A percentile compares a stretch with the other conserved stretches of the same genome.
Evolutionary conservation across 345 rosid species (phyloP).

Genomic region (Melastoma malabathricum): DNA sequence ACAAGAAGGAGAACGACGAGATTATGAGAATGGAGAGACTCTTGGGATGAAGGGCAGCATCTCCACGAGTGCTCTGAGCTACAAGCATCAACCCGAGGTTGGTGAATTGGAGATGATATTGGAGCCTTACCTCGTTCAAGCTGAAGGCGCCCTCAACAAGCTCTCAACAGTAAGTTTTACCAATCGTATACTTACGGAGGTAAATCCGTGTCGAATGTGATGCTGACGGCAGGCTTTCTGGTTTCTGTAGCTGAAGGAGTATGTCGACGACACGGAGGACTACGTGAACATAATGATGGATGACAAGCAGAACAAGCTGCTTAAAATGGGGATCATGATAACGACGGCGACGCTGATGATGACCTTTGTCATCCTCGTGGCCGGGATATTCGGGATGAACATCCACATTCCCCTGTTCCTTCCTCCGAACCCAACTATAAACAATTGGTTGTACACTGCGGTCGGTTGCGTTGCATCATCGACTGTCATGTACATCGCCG

Average conservation of each 20-base stretch:
- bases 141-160: conserved; percentile 31
- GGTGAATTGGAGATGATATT: conserved; percentile 32
- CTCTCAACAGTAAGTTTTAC: conserved; percentile 21
- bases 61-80: not conserved
- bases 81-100: conserved; percentile 2
- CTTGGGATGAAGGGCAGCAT: no score
- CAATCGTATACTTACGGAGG: no score
- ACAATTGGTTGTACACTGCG: not conserved
- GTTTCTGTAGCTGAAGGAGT: conserved; percentile 39
- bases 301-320: conserved; percentile 2
- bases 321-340: no score
- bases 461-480: not conserved
- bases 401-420: conserved; percentile 14
- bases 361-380: conserved; percentile 45
- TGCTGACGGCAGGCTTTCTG: not conserved
- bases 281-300: conserved; percentile 15
- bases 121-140: conserved; percentile 32
- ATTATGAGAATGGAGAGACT: not conserved
- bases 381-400: conserved; percentile 68
- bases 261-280: conserved; percentile 29
- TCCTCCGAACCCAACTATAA: not conserved
- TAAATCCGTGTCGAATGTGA: not conserved
- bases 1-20: not conserved
- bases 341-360: conserved; percentile 68
- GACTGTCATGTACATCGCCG: not conserved